Evolutionary conservation across 2,329 filamentous ascomycete genomes (phyloP).

Genomic region (Geosmithia putterillii): DNA sequence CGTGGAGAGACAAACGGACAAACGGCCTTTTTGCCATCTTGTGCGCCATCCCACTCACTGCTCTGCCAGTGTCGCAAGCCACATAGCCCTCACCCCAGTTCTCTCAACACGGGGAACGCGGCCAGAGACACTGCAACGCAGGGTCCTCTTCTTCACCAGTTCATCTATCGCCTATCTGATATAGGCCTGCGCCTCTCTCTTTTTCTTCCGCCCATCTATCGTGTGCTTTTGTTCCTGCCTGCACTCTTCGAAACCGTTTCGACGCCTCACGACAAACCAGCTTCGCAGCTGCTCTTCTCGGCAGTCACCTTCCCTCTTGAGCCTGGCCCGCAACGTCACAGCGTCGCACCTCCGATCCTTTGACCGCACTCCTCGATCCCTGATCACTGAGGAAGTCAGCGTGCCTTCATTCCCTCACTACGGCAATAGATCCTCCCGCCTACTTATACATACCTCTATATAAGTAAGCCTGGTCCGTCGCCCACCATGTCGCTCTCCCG

Average conservation of each 20-base stretch:
- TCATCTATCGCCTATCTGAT: background rate
- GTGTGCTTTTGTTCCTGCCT: background rate
- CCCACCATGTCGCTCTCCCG: constrained; percentile 45
- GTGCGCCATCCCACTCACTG: too few relatives aligned
- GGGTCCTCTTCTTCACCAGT: background rate
- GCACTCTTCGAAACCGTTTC: background rate
- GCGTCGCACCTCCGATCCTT: background rate
- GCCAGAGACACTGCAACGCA: background rate
- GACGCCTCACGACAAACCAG: too few relatives aligned
- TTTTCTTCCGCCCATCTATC: constrained; percentile 1
- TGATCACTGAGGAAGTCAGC: background rate
- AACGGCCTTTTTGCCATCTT: background rate
- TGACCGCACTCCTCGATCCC: background rate
- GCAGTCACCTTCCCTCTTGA: constrained; percentile 8
- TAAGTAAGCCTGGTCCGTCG: background rate
- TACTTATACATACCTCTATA: background rate
- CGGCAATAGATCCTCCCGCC: background rate
- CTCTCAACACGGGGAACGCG: background rate
- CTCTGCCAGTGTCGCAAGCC: background rate
- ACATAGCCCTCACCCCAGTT: constrained; percentile 1
- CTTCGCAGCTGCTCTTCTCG: constrained; percentile 2
- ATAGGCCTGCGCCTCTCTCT: background rate
- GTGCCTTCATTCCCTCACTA: background rate
- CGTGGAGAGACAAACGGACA: background rate
- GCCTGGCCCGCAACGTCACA: background rate